Conservation (phyloP, 306 rosid genomes). For the Malus asiatica region DNA sequence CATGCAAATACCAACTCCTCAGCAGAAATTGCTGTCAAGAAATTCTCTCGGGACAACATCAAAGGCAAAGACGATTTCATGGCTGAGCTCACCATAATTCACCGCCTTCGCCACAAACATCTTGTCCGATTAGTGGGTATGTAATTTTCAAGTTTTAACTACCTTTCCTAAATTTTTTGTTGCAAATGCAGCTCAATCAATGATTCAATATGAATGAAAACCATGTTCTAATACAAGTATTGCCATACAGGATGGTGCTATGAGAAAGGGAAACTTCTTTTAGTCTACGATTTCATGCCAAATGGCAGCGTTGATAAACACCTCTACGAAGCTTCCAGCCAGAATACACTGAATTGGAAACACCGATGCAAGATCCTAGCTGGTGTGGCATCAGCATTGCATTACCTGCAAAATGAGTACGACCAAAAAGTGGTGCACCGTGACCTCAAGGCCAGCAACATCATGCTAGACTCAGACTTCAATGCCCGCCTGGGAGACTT, state of each 20-base stretch:
- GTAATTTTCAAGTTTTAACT: neutral
- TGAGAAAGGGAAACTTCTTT: constrained; percentile 39
- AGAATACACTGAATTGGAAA: constrained; percentile 25
- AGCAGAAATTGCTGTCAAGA: constrained; percentile 39
- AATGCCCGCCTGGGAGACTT: constrained; percentile 47
- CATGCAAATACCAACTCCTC: neutral
- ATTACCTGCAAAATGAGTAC: constrained; percentile 41
- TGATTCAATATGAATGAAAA: neutral
- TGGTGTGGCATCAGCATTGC: constrained; percentile 40
- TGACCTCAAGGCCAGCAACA: constrained; percentile 44
- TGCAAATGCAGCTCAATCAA: neutral
- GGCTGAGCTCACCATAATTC: constrained; percentile 55
- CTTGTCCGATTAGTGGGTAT: constrained; percentile 46
- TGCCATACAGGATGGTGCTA: constrained; percentile 40
- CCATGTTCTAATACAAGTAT: neutral
- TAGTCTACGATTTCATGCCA: constrained; percentile 45
- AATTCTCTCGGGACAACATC: constrained; percentile 35
- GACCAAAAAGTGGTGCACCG: constrained; percentile 44
- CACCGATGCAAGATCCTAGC: constrained; percentile 31
- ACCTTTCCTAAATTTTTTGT: neutral
- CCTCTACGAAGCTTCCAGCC: constrained; percentile 15
- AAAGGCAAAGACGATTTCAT: constrained; percentile 41
- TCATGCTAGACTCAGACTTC: constrained; percentile 32
- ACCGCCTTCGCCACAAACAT: constrained; percentile 48
- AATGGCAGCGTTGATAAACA: constrained; percentile 44